phyloP scores from a whole-genome alignment of 768 basidiomycete species.

The Agaricus blazei region DNA sequence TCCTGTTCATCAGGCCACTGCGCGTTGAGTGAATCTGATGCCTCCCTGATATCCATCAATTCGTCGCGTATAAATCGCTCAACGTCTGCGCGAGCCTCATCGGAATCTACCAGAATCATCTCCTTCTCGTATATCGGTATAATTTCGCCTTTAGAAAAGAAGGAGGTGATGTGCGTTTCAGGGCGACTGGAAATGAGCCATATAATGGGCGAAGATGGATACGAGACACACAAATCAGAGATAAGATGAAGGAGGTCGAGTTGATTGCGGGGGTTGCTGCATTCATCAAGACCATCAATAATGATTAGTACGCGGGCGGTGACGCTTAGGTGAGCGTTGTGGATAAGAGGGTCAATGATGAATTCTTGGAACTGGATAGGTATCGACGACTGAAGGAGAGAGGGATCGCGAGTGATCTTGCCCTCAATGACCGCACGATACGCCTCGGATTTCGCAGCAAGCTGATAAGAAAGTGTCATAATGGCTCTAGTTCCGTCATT shows the following conservation, averaged over 20 bases:
- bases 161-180: no score
- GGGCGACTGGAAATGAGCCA: neutral
- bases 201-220: neutral
- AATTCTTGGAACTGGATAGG: no score
- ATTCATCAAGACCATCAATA: neutral
- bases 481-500: no score
- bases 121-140: no score
- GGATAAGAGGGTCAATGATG: no score
- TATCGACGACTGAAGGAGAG: neutral
- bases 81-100: neutral
- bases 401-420: constrained; percentile 5
- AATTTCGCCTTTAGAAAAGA: no score
- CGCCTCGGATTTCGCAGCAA: neutral
- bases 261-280: neutral
- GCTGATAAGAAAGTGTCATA: no score
- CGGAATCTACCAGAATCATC: no score
- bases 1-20: no score
- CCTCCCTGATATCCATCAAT: no score
- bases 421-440: constrained; percentile 3
- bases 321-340: no score
- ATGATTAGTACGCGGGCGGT: neutral
- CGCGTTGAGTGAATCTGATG: no score
- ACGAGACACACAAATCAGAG: neutral
- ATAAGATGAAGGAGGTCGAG: neutral
- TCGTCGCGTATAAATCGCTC: neutral